Conservation (phyloP, 1,284 basidiomycete genomes). For the Sanghuangporus sanghuang region DNA sequence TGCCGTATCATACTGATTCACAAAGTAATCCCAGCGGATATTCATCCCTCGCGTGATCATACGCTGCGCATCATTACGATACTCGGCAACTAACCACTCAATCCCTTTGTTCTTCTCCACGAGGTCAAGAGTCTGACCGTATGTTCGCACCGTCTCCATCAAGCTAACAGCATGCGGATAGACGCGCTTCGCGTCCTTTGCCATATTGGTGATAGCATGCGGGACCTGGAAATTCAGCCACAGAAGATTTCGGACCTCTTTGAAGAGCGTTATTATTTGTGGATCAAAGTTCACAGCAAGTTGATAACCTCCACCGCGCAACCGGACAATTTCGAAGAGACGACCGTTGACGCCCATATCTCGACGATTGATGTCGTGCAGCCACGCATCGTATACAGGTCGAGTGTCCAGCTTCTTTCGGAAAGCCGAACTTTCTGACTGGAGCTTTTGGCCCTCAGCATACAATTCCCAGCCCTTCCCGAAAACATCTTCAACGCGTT, state of each 20-base stretch:
- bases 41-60: slow-evolving; percentile 92
- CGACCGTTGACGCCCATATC: slow-evolving; percentile 91
- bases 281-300: slow-evolving; percentile 96
- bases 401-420: slow-evolving; percentile 93
- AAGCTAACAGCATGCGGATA: slow-evolving; percentile 97
- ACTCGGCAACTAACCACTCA: slow-evolving; percentile 90
- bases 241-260: slow-evolving; percentile 92
- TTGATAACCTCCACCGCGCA: slow-evolving; percentile 80
- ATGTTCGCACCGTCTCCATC: slow-evolving; percentile 97
- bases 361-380: slow-evolving; percentile 89
- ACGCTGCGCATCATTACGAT: slow-evolving; percentile 84
- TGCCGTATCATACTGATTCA: slow-evolving; percentile 84
- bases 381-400: slow-evolving; percentile 94
- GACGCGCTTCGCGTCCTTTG: slow-evolving; percentile 96
- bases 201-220: slow-evolving; percentile 91
- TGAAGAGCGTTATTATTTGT: slow-evolving; percentile 97
- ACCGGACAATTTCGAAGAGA: slow-evolving; percentile 91
- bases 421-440: slow-evolving; percentile 89
- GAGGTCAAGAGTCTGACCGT: slow-evolving; percentile 89
- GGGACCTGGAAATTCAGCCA: slow-evolving; percentile 97
- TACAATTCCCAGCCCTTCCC: slow-evolving; percentile 99
- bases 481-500: slow-evolving; percentile 98
- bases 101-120: slow-evolving; percentile 88
- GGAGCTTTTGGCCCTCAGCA: slow-evolving; percentile 97
- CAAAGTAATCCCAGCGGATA: slow-evolving; percentile 95